Evolutionary conservation across 2,329 filamentous ascomycete species (phyloP).

Genomic region (Neocucurbitaria cava): DNA sequence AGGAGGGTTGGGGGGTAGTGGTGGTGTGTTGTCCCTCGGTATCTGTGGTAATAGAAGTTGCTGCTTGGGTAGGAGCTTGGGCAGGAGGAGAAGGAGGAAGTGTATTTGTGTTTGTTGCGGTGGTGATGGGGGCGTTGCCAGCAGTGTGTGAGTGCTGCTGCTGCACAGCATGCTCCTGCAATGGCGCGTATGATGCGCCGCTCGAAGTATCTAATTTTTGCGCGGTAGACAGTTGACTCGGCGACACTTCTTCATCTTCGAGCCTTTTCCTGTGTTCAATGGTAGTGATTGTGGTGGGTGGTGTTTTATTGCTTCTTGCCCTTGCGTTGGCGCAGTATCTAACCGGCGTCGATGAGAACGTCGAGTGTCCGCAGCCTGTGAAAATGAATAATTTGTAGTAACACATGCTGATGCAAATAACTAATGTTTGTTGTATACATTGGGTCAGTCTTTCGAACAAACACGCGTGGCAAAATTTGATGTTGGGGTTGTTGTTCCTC

Average conservation of each 20-base stretch:
- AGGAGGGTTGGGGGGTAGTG: too few relatives aligned
- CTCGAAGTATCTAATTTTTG: background rate
- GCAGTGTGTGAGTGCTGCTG: too few relatives aligned
- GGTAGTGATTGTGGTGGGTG: background rate
- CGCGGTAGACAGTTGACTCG: background rate
- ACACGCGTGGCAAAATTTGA: too few relatives aligned
- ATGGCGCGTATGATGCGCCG: background rate
- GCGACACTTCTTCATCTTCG: background rate
- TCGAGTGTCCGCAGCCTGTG: conserved; percentile 52
- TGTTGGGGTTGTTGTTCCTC: too few relatives aligned
- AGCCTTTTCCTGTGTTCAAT: background rate
- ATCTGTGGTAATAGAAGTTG: too few relatives aligned
- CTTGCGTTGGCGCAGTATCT: conserved; percentile 38
- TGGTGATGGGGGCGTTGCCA: too few relatives aligned
- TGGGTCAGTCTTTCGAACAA: background rate
- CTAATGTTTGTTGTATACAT: background rate
- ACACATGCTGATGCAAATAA: conserved; percentile 44
- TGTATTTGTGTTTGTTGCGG: background rate
- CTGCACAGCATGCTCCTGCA: background rate
- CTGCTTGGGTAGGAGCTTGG: background rate
- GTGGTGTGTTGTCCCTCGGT: too few relatives aligned
- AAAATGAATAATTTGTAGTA: conserved; percentile 53
- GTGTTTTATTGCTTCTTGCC: too few relatives aligned
- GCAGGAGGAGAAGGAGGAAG: too few relatives aligned
- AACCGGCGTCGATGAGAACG: conserved; percentile 42